Evolutionary conservation across 345 rosid genomes (phyloP), one percentile per base, ranked within the genome.

Genomic region (Murraya koenigii): DNA sequence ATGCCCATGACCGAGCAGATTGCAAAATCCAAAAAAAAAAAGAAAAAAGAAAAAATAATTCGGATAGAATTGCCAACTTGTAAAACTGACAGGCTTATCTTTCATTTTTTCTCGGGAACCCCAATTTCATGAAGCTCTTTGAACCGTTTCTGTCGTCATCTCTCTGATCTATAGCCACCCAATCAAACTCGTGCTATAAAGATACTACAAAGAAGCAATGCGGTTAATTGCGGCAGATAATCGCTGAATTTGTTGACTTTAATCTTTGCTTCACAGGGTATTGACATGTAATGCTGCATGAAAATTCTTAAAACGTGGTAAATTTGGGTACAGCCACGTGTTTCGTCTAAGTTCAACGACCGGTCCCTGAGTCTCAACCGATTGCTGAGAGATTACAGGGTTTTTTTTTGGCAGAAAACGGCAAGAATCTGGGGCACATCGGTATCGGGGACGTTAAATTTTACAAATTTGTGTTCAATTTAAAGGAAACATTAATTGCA

Each of bases 41-140:
- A 7, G 1, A 9, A 10, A 26, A 14, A 5, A 55, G 6, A 8
- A 19, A 14, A 23, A 6, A 22, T n/a, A 9, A 33, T 30, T 39
- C n/a, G 69, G 80, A 73, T 77, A 67, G 59, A 72, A 36, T 72
- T 72, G 75, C n/a, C 78, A 67, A 72, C 49, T 81, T 61, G 75
- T 32, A 59, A 33, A 15, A 23, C 32, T 64, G 72, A 75, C 66
- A 75, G 77, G 74, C 39, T 52, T 78, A 75, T 65, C 85, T 70
- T 38, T 25, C n/a, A 10, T 8, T 36, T 66, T 64, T 75, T 56
- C 71, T 82, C 75, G 85, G 80, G 77, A 79, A 5, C 23, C 77
- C 14, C 71, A 75, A 66, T 47, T 70, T 68, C 72, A 39, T n/a
- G n/a, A n/a, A 14, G 8, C 26, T 30, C 39, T 59, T 15, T 32